Evolutionary conservation across 2,329 filamentous ascomycete species (phyloP).

Genomic region (Colletotrichum phormii): DNA sequence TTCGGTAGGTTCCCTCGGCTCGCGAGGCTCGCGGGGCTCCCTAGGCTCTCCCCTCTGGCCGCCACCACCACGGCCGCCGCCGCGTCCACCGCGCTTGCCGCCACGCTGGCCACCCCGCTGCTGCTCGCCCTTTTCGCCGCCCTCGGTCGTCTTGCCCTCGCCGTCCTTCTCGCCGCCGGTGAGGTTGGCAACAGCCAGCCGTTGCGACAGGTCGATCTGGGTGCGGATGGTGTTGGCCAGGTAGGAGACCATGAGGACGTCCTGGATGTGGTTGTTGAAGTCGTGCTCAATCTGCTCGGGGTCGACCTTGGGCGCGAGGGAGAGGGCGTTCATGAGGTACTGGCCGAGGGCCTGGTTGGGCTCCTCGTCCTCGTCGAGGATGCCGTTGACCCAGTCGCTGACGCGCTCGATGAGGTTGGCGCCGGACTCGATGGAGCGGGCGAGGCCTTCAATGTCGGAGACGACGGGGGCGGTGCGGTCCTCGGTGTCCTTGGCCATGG

Average conservation of each 20-base stretch:
- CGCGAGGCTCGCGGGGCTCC: conserved; percentile 58
- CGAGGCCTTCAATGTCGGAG: conserved; percentile 90
- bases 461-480: conserved; percentile 78
- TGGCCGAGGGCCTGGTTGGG: conserved; percentile 94
- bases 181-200: conserved; percentile 84
- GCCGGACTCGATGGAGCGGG: conserved; percentile 88
- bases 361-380: conserved; percentile 92
- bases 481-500: conserved; percentile 83
- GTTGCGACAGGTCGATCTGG: conserved; percentile 97
- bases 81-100: conserved; percentile 63
- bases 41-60: conserved; percentile 54
- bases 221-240: conserved; percentile 98
- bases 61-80: conserved; percentile 62
- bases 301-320: conserved; percentile 94
- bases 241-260: conserved; percentile 98
- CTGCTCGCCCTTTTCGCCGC: conserved; percentile 57
- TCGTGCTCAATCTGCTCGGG: conserved; percentile 90
- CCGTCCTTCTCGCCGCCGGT: conserved; percentile 60
- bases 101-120: conserved; percentile 54
- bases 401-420: conserved; percentile 91
- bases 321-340: conserved; percentile 93
- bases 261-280: conserved; percentile 99
- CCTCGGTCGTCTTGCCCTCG: conserved; percentile 57
- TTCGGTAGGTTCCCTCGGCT: conserved; percentile 54
- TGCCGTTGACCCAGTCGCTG: conserved; percentile 90